phyloP scores from a whole-genome alignment of 106 monocot species.

The Dendrobium huoshanense region DNA sequence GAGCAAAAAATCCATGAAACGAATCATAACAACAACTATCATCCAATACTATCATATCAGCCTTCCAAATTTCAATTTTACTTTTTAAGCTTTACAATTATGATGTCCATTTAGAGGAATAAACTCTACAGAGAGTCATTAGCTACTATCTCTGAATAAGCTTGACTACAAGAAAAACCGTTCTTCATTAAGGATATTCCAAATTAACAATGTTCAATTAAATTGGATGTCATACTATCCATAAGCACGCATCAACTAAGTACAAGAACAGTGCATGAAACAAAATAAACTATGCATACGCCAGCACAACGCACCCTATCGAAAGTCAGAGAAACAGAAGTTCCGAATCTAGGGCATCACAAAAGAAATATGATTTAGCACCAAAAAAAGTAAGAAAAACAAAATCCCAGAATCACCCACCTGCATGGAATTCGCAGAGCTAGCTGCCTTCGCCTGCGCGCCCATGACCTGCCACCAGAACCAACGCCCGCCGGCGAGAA shows the following conservation, averaged over 20 bases:
- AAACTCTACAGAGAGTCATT: neutral
- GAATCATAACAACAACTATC: neutral
- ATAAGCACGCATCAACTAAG: neutral
- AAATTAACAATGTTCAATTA: neutral
- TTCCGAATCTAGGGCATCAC: conserved; percentile 23
- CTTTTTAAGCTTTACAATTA: neutral
- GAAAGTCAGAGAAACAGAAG: neutral
- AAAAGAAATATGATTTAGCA: neutral
- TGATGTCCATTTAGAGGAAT: neutral
- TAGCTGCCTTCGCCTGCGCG: conserved; percentile 15
- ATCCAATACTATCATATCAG: neutral
- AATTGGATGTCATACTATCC: neutral
- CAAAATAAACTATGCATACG: neutral
- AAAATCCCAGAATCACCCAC: conserved; percentile 12
- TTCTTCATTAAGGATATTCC: neutral
- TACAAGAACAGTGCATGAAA: neutral
- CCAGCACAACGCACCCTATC: neutral
- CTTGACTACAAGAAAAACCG: neutral
- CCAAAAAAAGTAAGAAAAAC: neutral
- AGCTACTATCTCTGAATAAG: neutral
- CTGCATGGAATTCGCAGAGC: conserved; percentile 21
- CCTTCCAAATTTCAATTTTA: neutral
- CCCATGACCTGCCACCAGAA: conserved; percentile 9
- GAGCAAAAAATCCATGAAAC: neutral
- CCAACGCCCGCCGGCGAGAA: neutral